These are phyloP conservation scores for Didymella keratinophila DNA, from an alignment of 2,329 filamentous ascomycete species.

Conservation along the genomic window DNA sequence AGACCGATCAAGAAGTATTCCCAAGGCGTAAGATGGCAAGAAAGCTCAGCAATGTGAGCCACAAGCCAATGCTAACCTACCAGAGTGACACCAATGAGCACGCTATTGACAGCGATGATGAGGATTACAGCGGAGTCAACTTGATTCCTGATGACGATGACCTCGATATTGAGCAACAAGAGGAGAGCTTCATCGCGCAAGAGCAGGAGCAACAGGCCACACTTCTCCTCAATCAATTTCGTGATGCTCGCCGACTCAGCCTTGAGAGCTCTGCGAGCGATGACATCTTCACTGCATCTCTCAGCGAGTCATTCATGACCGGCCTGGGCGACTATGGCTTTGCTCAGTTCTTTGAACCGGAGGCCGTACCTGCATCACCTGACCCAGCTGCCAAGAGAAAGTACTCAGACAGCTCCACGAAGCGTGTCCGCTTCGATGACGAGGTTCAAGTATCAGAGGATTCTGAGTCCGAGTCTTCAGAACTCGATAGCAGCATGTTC, in stretches of 20 bases:
- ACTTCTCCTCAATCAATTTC: slow-evolving; percentile 41
- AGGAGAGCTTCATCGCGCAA: slow-evolving; percentile 75
- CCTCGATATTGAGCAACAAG: slow-evolving; percentile 78
- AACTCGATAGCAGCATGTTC: slow-evolving; percentile 72
- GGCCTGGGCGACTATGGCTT: slow-evolving; percentile 45
- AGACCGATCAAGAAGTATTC: slow-evolving; percentile 42
- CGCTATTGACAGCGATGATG: slow-evolving; percentile 50
- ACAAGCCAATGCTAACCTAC: slow-evolving; percentile 49
- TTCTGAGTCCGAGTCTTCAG: slow-evolving; percentile 53
- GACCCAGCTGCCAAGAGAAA: slow-evolving; percentile 46
- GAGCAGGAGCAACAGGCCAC: slow-evolving; percentile 43
- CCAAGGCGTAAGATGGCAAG: slow-evolving; percentile 50
- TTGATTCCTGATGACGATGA: slow-evolving; percentile 78
- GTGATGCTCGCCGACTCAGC: slow-evolving; percentile 47
- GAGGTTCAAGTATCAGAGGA: slow-evolving; percentile 71
- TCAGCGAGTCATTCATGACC: slow-evolving; percentile 37
- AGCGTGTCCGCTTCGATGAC: slow-evolving; percentile 77
- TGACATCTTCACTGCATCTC: slow-evolving; percentile 43
- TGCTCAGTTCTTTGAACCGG: slow-evolving; percentile 49
- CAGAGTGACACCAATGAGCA: slow-evolving; percentile 43
- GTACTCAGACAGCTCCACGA: slow-evolving; percentile 53
- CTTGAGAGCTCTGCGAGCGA: slow-evolving; percentile 46
- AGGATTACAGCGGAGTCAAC: slow-evolving; percentile 76
- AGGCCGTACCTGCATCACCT: slow-evolving; percentile 53
- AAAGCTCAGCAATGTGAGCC: slow-evolving; percentile 45